phyloP scores from a whole-genome alignment of 208 protist genomes.

The Leptomonas seymouri region DNA sequence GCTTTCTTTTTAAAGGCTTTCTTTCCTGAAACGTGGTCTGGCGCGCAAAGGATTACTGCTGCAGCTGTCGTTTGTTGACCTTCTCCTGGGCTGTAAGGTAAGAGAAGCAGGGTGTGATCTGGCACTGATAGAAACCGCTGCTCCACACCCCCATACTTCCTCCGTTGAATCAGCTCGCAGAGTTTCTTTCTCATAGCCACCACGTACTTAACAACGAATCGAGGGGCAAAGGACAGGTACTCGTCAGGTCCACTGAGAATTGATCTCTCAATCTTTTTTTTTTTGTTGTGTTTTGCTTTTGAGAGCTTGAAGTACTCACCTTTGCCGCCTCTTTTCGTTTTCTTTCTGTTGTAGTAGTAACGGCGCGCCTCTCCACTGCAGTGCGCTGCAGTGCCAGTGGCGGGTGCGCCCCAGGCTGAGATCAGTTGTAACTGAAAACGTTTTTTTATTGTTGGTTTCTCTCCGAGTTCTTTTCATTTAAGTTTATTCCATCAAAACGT shows the following conservation, averaged over 20 bases:
- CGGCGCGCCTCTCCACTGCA: neutral
- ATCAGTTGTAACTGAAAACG: neutral
- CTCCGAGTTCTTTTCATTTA: neutral
- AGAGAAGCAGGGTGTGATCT: neutral
- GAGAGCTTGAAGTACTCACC: constrained; percentile 8
- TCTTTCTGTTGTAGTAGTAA: neutral
- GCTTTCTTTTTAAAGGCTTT: neutral
- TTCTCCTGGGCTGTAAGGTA: no score
- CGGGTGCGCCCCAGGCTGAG: neutral
- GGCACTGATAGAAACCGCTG: constrained; percentile 3
- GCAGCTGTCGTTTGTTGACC: neutral
- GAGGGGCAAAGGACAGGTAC: neutral
- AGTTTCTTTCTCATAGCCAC: neutral
- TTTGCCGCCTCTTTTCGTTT: neutral
- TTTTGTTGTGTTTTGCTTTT: constrained; percentile 7
- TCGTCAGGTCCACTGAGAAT: neutral
- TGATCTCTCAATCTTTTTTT: constrained; percentile 10
- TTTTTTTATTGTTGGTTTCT: neutral
- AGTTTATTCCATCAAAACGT: neutral
- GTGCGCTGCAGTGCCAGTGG: neutral
- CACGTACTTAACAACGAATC: neutral
- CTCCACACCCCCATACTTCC: neutral
- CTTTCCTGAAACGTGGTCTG: neutral
- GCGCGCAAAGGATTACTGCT: neutral
- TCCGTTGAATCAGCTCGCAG: neutral